Evolutionary conservation across 2,329 filamentous ascomycete genomes (phyloP), one percentile per base, ranked within the genome.

Genomic region (Ascochyta koolunga): DNA sequence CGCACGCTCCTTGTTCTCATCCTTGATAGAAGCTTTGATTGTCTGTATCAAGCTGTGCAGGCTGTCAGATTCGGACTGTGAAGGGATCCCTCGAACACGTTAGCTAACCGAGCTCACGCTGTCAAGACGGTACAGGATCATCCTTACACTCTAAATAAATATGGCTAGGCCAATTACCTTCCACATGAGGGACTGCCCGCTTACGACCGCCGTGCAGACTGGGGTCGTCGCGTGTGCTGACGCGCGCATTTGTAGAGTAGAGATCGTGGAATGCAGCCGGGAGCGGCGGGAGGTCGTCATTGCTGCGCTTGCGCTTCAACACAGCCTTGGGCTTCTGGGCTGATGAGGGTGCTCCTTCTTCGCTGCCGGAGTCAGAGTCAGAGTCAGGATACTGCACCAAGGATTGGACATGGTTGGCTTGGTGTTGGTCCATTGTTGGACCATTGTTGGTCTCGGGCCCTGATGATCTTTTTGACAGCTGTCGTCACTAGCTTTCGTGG

Each of bases 131-230:
- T 33, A 32, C 40, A 45, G 44, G 46, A 39, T 45, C 50, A 58
- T n/a, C 79, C 86, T 77, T 81, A 96, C 95, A 99, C 78, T 98
- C 93, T 51, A 96, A 80, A 73, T 96, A 98, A 39, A 98, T 72
- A 76, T 98, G 93, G 29, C 88, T 91, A 1, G 93, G 91, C 95
- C 95, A 99, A 73, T 92, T 91, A 56, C 95, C 95, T 54, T 87
- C 85, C 22, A 93, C 80, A 75, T 99, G 95, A 21, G 93, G 93
- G 42, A 86, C 89, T 52, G 88, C 84, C 36, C 95, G 85, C 70
- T 88, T 91, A 39, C 93, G 87, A 48, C 95, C 95, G 27, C 89
- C 89, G 73, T 99, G 95, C 53, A 98, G 80, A 55, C 82, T 81
- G 1, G 93, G 92, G 69, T 96, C 89, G 76, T 98, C 95, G 64